Base-by-base conservation (phyloP, 768 basidiomycete genomes). In the Daedaleopsis sinensis region DNA sequence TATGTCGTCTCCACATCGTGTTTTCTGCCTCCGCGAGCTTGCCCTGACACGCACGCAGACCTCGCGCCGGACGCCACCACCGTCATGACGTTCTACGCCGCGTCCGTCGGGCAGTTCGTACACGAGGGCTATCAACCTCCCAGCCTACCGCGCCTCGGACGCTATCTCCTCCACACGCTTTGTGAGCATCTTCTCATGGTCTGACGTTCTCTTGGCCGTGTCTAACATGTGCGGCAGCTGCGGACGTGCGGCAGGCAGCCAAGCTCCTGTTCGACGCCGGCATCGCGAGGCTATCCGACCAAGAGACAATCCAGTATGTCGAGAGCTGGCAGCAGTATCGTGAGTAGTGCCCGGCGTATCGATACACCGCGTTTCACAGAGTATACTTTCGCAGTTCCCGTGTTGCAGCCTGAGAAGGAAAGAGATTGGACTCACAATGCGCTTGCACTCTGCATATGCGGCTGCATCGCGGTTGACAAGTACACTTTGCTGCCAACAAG, bases 381-480 rank as follows among this genome's bases (percentile, higher is more conserved):
- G 46, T 64, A 67, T 43, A 51, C 62, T 58, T 2, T 27, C 27
- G 5, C 37, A 91, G 88, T 89, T 6, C 88, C 88, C 3, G 82
- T 79, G 53, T 72, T 87, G 46, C 87, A 86, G 67, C 82, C 87
- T 1, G 79, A 84, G 42, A 81, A 80, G 0, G 82, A 89, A 49
- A 84, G 81, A 57, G 84, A 90, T 65, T 81, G 82, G 0, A 72
- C 78, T 1, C 79, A 73, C 10, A 82, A 89, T 0, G 90, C 90
- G 1, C 77, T 89, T 24, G 88, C 94, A 0, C 75, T 98, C 5
- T 88, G 92, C 54, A 76, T 98, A 24, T 87, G 93, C 43, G 95
- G 95, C 0, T 88, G 88, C 63, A 82, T 96, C 57, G 91, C 95
- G 4, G 77, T 87, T 32, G 90, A 93, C 67, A 90, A 90, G 67